Percentiles rank a stretch among this genome's conserved stretches.
Evolutionary conservation across 352 stramenopile species (phyloP).

Genomic region (Lagenidium sp.): DNA sequence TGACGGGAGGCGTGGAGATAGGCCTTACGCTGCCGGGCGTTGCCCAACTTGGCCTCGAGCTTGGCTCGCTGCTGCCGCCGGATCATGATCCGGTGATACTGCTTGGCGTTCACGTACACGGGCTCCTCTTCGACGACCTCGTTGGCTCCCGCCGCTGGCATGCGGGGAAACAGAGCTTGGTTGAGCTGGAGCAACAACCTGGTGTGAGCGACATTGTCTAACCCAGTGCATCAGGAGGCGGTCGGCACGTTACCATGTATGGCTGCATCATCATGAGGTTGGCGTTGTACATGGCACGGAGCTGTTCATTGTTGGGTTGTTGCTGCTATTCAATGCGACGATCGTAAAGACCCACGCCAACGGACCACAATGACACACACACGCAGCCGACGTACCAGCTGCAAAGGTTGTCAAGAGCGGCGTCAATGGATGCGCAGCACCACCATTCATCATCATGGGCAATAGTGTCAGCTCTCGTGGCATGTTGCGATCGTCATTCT

Average conservation of each 20-base stretch:
- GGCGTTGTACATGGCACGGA: constrained; percentile 73
- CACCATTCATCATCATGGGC: neutral
- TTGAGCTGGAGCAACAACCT: constrained; percentile 21
- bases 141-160: constrained; percentile 22
- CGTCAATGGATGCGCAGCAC: no score
- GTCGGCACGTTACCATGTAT: constrained; percentile 45
- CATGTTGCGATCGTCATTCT: no score
- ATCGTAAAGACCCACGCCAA: neutral
- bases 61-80: constrained; percentile 81
- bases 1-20: constrained; percentile 85
- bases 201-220: constrained; percentile 11
- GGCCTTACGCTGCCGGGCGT: constrained; percentile 68
- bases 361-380: no score
- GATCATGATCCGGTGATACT: constrained; percentile 88
- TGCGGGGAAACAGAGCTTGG: constrained; percentile 47
- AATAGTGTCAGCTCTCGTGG: neutral
- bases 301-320: constrained; percentile 72
- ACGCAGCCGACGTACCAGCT: no score
- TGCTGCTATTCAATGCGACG: constrained; percentile 21
- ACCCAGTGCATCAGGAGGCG: neutral
- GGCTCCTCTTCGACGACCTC: constrained; percentile 78
- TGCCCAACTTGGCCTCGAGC: constrained; percentile 78
- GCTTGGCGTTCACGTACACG: constrained; percentile 88
- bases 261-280: constrained; percentile 77
- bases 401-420: no score